These are phyloP conservation scores for Aspergillus floridensis DNA, from an alignment of 2,329 filamentous ascomycete genomes.

Conservation along the genomic window DNA sequence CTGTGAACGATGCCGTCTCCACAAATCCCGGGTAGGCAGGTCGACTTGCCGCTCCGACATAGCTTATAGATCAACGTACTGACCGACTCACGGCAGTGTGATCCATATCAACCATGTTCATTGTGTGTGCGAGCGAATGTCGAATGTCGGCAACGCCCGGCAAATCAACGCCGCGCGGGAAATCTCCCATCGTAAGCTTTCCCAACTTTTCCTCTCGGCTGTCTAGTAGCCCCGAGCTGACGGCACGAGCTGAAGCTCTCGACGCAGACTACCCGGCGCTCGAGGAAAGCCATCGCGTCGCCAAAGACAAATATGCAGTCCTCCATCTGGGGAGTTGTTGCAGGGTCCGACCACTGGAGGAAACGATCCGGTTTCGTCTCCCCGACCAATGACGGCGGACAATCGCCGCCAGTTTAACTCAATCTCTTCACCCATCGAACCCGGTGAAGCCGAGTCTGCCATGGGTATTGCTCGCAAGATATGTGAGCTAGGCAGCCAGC, in stretches of 20 bases:
- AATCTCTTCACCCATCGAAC: slow-evolving; percentile 15
- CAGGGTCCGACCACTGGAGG: background rate
- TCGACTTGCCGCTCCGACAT: background rate
- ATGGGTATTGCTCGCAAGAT: slow-evolving; percentile 37
- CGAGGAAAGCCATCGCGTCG: background rate
- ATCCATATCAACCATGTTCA: slow-evolving; percentile 34
- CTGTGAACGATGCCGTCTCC: slow-evolving; percentile 30
- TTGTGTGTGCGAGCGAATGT: slow-evolving; percentile 32
- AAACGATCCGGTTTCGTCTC: background rate
- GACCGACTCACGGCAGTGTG: slow-evolving; percentile 25
- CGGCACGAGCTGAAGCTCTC: background rate
- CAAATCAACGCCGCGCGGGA: slow-evolving; percentile 1
- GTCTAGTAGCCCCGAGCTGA: background rate
- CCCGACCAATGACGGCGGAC: background rate
- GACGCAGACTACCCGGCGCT: background rate
- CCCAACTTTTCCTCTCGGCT: background rate
- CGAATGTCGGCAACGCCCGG: slow-evolving; percentile 16
- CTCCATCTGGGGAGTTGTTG: background rate
- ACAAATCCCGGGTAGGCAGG: slow-evolving; percentile 29
- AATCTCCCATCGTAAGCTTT: slow-evolving; percentile 14
- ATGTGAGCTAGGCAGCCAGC: slow-evolving; percentile 27
- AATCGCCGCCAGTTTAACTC: background rate
- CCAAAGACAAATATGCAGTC: background rate
- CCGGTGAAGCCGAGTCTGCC: slow-evolving; percentile 34
- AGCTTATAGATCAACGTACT: no score